Conservation (phyloP, 2,329 filamentous ascomycete genomes). For the Akanthomyces dipterigenus region DNA sequence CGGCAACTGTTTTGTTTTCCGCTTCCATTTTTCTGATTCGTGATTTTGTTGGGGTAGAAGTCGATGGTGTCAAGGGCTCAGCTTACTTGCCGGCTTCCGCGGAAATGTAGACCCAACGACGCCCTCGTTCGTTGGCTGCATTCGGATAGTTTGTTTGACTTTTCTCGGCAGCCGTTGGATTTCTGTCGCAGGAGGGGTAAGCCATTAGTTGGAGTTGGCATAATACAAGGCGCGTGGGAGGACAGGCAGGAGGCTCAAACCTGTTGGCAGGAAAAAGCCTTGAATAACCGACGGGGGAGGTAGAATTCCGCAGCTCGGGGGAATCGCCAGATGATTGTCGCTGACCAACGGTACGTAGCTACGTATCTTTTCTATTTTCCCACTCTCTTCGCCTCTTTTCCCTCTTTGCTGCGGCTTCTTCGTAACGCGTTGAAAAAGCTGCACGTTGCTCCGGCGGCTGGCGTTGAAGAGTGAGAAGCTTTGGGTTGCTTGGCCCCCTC, state of each 20-base stretch:
- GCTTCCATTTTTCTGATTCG: background rate
- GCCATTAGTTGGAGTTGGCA: background rate
- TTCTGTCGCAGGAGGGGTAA: background rate
- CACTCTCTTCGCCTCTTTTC: background rate
- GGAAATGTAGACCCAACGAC: background rate
- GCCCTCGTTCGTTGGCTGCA: background rate
- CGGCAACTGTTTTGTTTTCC: background rate
- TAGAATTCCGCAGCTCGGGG: background rate
- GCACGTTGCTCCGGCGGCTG: background rate
- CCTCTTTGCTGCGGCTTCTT: background rate
- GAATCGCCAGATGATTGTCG: background rate
- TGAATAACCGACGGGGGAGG: constrained; percentile 4
- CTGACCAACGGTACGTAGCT: constrained; percentile 3
- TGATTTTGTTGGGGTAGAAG: background rate
- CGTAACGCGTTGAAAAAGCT: background rate
- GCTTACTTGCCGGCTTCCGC: constrained; percentile 6
- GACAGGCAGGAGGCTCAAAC: background rate
- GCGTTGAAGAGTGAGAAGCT: too few relatives aligned
- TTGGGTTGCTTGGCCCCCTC: too few relatives aligned
- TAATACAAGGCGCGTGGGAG: background rate
- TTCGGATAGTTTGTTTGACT: background rate
- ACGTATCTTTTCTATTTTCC: background rate
- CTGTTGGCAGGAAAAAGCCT: background rate
- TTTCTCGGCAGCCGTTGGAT: background rate
- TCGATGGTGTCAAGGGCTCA: background rate